phyloP scores from a whole-genome alignment of 768 basidiomycete genomes.

The Amanita exitialis region DNA sequence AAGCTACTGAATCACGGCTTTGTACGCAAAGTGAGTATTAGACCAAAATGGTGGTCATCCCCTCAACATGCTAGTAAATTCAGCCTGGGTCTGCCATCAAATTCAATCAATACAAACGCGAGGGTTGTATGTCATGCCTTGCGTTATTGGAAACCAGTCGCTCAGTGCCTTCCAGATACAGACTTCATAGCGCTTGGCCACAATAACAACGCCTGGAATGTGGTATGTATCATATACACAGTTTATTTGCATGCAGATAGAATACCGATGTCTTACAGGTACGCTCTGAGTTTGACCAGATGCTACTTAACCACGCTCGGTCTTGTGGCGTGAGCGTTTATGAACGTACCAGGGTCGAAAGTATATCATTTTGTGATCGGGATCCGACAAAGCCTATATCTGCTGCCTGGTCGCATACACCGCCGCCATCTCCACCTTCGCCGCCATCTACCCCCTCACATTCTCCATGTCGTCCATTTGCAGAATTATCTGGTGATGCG shows the following conservation, averaged over 20 bases:
- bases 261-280: constrained; percentile 20
- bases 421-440: constrained; percentile 28
- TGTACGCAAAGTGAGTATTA: constrained; percentile 32
- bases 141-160: neutral
- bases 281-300: constrained; percentile 52
- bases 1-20: constrained; percentile 41
- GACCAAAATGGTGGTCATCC: neutral
- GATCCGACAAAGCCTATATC: constrained; percentile 36
- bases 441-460: constrained; percentile 24
- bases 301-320: constrained; percentile 46
- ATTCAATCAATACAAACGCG: constrained; percentile 54
- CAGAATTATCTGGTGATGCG: constrained; percentile 4
- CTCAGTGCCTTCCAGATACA: constrained; percentile 30
- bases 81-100: constrained; percentile 57
- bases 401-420: constrained; percentile 42
- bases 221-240: constrained; percentile 27
- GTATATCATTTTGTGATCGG: constrained; percentile 30
- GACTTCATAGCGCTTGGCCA: constrained; percentile 47
- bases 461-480: constrained; percentile 11
- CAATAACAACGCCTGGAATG: constrained; percentile 51
- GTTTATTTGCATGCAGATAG: neutral
- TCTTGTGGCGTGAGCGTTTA: constrained; percentile 41
- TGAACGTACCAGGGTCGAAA: constrained; percentile 43
- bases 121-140: constrained; percentile 39
- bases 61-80: neutral